Percentiles rank a stretch among this genome's conserved stretches.
Evolutionary conservation across 768 basidiomycete genomes (phyloP).

Genomic region (Pisolithus tinctorius): DNA sequence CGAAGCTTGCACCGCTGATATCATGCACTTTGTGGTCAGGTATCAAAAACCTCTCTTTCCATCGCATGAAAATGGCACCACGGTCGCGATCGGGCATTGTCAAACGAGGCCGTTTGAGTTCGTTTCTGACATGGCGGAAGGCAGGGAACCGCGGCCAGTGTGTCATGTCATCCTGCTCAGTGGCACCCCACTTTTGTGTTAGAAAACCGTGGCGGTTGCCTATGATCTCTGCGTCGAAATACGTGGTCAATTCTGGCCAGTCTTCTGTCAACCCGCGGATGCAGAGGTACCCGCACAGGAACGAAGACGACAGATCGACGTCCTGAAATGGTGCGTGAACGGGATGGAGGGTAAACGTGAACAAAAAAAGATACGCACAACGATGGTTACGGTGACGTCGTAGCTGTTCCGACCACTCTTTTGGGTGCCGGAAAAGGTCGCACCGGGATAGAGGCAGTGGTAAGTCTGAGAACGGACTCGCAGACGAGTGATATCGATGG

Average conservation of each 20-base stretch:
- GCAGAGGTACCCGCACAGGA: conserved; percentile 85
- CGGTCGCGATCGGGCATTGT: conserved; percentile 74
- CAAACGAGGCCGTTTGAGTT: conserved; percentile 70
- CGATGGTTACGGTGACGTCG: conserved; percentile 88
- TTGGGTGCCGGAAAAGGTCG: conserved; percentile 85
- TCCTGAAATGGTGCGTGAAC: conserved; percentile 44
- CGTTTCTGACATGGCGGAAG: conserved; percentile 73
- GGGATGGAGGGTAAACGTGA: conserved; percentile 2
- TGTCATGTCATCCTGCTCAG: conserved; percentile 84
- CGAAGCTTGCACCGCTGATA: conserved; percentile 93
- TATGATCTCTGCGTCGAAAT: conserved; percentile 95
- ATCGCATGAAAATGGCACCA: conserved; percentile 88
- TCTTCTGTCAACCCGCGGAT: conserved; percentile 91
- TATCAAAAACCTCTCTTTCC: conserved; percentile 96
- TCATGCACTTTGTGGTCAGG: conserved; percentile 90
- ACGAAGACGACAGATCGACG: conserved; percentile 81
- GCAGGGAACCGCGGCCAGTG: conserved; percentile 95
- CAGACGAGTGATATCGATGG: conserved; percentile 69
- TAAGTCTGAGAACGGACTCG: conserved; percentile 67
- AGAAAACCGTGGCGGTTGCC: conserved; percentile 86
- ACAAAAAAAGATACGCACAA: conserved; percentile 48
- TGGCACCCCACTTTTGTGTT: conserved; percentile 87
- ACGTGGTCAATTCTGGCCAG: conserved; percentile 93
- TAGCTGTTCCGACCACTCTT: conserved; percentile 92
- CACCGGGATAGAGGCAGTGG: conserved; percentile 82